Base-by-base conservation (phyloP, 345 rosid genomes). In the Rhizophora mangle region DNA sequence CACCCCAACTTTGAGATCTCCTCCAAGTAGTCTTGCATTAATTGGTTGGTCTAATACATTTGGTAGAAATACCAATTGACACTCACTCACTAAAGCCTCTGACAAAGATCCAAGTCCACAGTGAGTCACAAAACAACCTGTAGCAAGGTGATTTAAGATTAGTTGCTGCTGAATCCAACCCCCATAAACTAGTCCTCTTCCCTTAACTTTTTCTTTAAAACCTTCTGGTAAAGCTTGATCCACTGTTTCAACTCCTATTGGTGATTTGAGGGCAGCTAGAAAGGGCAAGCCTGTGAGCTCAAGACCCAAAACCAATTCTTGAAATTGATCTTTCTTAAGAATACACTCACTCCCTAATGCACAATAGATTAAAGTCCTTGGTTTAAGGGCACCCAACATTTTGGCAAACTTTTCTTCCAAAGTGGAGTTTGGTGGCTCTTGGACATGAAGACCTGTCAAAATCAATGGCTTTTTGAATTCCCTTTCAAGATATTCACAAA, bases 41-140 rank as follows among this genome's bases (percentile, higher is more conserved):
- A 83, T 66, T 31, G 83, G 54, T 63, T 85, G 85, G 55, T 85
- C 85, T 6, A 82, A 80, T 1, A 13, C 31, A 3, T 81, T 63
- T 0, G 85, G 89, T 53, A 85, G 11, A 34, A 83, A 24, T 30
- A 81, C 83, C 27, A 85, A 8, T 36, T 77, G 83, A 60, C 89
- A 85, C 13, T 72, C 37, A 34, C 39, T 83, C 6, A 69, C 54
- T 70, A 81, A 16, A 13, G 84, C 79, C 9, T 85, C 82, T 1
- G 65, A 57, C 7, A 82, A 19, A 2, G 80, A 85, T 1, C 83
- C 77, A 1, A 64, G 76, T 31, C 89, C 85, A 34, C 84, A 83
- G 16, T 83, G 84, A 6, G 84, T 79, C 56, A 84, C 78, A n/a
- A 84, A 84, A 68, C 85, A 81, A 57, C 85, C 84, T 0, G 79